Evolutionary conservation across 345 rosid species (phyloP).

Genomic region (Aquilaria malaccensis): DNA sequence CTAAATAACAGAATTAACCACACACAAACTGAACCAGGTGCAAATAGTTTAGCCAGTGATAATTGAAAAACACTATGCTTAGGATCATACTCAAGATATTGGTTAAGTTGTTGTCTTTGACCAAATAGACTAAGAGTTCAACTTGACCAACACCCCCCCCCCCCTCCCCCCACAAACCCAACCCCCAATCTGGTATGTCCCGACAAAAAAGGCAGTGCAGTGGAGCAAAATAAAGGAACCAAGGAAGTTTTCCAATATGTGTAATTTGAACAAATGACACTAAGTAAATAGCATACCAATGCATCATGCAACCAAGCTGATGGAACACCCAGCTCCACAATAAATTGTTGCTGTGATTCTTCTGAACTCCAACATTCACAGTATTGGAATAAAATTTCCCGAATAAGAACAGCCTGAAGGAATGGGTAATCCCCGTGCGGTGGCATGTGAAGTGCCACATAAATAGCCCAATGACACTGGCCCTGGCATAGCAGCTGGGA

Average conservation of each 20-base stretch:
- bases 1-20: no score
- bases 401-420: slow-evolving; percentile 61
- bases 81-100: no score
- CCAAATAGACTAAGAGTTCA: no score
- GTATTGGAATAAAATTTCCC: slow-evolving; percentile 84
- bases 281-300: slow-evolving; percentile 42
- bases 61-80: no score
- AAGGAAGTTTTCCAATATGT: slow-evolving; percentile 11
- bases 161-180: no score
- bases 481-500: slow-evolving; percentile 79
- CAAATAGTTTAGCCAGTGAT: no score
- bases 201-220: background rate
- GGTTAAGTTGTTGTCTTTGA: no score
- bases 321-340: slow-evolving; percentile 73
- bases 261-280: slow-evolving; percentile 10
- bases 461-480: slow-evolving; percentile 92
- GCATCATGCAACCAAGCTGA: slow-evolving; percentile 91
- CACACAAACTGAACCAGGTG: no score
- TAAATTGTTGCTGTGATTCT: slow-evolving; percentile 68
- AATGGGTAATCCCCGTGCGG: slow-evolving; percentile 59
- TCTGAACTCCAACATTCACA: slow-evolving; percentile 85
- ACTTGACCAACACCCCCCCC: no score
- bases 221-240: slow-evolving; percentile 1
- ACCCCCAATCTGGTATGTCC: no score
- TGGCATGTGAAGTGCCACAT: slow-evolving; percentile 87